phyloP scores from a whole-genome alignment of 2,329 filamentous ascomycete species.

The Drechslerella stenobrocha region DNA sequence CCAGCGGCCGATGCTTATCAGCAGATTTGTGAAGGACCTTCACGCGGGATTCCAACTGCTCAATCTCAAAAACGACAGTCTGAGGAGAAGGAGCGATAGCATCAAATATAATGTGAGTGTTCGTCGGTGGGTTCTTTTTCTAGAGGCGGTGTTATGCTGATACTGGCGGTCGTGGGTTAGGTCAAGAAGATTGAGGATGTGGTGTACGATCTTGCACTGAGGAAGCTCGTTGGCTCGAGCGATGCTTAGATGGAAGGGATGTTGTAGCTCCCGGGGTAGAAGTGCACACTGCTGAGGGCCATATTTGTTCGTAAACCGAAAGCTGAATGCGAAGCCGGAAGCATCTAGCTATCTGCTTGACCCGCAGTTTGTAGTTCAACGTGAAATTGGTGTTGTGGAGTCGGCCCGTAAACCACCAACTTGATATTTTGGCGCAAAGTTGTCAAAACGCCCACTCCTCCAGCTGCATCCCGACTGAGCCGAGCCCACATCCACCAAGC shows the following conservation, averaged over 20 bases:
- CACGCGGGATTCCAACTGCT: conserved; percentile 95
- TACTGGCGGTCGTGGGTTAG: conserved; percentile 52
- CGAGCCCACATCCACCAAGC: conserved; percentile 49
- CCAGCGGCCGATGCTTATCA: conserved; percentile 80
- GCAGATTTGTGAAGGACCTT: conserved; percentile 88
- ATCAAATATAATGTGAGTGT: conserved; percentile 80
- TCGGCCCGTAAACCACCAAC: no score
- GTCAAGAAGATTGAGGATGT: conserved; percentile 99
- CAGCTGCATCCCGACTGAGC: conserved; percentile 16
- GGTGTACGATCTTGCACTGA: conserved; percentile 88
- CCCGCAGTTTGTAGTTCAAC: no score
- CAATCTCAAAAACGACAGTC: conserved; percentile 92
- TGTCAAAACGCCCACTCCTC: no score
- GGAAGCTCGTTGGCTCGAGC: conserved; percentile 69
- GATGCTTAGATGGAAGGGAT: conserved; percentile 54
- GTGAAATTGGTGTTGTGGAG: no score
- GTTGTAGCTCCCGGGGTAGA: no score
- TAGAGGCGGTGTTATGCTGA: not conserved
- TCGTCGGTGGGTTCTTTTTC: conserved; percentile 6
- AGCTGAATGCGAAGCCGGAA: no score
- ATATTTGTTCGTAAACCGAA: not conserved
- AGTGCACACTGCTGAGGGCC: no score
- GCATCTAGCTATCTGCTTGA: no score
- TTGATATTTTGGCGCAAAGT: no score
- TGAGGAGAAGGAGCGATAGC: conserved; percentile 84